Percentiles rank a stretch among this genome's conserved stretches.
Evolutionary conservation across 2,329 filamentous ascomycete species (phyloP).

Genomic region (Dactylellina cionopaga): DNA sequence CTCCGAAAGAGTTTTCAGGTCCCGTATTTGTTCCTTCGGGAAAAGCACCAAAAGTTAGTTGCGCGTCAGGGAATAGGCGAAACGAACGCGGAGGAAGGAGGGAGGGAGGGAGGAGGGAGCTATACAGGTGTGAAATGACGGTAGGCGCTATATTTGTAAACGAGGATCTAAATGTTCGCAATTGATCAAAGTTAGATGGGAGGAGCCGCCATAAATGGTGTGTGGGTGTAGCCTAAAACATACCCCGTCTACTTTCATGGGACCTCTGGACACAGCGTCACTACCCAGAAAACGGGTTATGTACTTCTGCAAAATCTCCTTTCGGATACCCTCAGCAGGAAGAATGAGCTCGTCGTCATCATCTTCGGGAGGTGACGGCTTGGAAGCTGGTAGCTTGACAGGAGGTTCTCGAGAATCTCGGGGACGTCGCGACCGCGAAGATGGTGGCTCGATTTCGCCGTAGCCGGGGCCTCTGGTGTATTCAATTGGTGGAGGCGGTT

Average conservation of each 20-base stretch:
- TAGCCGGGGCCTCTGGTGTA: slow-evolving; percentile 6
- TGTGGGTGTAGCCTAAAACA: not conserved
- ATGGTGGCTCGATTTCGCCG: not conserved
- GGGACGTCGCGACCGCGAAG: slow-evolving; percentile 4
- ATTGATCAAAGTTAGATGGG: not conserved
- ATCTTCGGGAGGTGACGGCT: slow-evolving; percentile 16
- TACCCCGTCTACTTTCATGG: slow-evolving; percentile 30
- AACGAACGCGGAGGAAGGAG: too few relatives aligned
- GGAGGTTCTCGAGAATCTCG: slow-evolving; percentile 25
- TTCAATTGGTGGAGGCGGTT: slow-evolving; percentile 21
- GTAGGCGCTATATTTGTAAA: slow-evolving; percentile 42
- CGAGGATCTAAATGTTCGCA: not conserved
- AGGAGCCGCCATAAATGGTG: not conserved
- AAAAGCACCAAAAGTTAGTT: slow-evolving; percentile 3
- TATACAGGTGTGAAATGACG: slow-evolving; percentile 48
- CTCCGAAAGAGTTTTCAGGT: slow-evolving; percentile 24
- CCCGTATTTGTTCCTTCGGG: slow-evolving; percentile 41
- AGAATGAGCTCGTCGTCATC: slow-evolving; percentile 30
- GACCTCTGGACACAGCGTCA: slow-evolving; percentile 33
- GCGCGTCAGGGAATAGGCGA: too few relatives aligned
- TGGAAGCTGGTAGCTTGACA: slow-evolving; percentile 12
- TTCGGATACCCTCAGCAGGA: slow-evolving; percentile 33
- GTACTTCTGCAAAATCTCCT: slow-evolving; percentile 37
- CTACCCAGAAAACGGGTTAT: slow-evolving; percentile 40
- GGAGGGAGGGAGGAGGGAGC: not conserved